Evolutionary conservation across 2,329 filamentous ascomycete species (phyloP), one percentile per base, ranked within the genome.

Genomic region (Colletotrichum chlorophyti): DNA sequence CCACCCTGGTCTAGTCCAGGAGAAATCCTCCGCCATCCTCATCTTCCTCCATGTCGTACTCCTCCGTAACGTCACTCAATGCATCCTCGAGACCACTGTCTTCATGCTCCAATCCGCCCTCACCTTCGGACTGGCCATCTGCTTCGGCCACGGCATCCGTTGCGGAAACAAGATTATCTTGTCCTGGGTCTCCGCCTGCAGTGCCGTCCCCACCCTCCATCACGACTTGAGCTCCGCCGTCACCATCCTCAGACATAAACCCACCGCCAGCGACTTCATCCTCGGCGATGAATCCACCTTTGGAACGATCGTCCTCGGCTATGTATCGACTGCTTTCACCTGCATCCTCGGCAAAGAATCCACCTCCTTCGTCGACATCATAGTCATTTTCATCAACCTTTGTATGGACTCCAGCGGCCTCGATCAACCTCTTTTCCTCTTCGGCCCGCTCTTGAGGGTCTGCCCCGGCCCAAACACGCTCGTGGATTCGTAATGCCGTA

Each of bases 401-500:
- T 11, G 12, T 15, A 24, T 11, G 19, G 23, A 23, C n/a, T 14
- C 15, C 32, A 9, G 23, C 31, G 5, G 17, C 17, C 14, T 24
- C 43, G 10, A 40, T 17, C 23, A 58, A 17, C 27, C 34, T 27
- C 17, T 26, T 66, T 3, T 73, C 73, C 0, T 71, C 72, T 35
- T 72, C 72, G 23, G 69, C 72, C 53, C 80, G 77, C 31, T 82
- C 79, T 15, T 77, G 75, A 1, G 75, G 76, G 37, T 79, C 77
- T 4, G 83, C 82, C 2, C 82, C 81, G 0, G 79, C 83, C 71
- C 87, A 89, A 31, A 96, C 86, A 58, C 89, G 81, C 70, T 93
- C 86, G 26, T 87, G 81, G 37, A 97, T 91, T 34, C 91, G 81
- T 68, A 98, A 68, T 0, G 87, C 90, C 74, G 91, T 87, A 60